A percentile compares a stretch with the other conserved stretches of the same genome.
Evolutionary conservation across 2,329 filamentous ascomycete species (phyloP).

Genomic region (Talaromyces sp.): DNA sequence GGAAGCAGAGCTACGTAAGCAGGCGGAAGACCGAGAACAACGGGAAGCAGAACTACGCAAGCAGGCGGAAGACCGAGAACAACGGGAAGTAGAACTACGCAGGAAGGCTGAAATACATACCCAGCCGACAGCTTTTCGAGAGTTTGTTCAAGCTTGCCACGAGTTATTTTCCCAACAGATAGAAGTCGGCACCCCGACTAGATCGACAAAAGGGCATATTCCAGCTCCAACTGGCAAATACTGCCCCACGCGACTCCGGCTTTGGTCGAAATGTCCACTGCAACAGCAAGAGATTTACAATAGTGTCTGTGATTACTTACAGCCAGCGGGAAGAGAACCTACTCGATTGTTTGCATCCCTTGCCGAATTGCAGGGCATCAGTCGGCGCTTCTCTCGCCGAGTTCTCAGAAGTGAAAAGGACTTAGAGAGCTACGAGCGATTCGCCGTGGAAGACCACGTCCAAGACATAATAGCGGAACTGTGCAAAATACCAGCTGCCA

Average conservation of each 20-base stretch:
- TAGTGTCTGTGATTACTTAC: conserved; percentile 21
- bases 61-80: no score
- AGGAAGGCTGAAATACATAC: conserved; percentile 15
- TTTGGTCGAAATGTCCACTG: conserved; percentile 23
- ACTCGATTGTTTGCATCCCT: conserved; percentile 20
- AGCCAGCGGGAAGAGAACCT: conserved; percentile 16
- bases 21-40: no score
- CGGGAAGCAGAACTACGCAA: no score
- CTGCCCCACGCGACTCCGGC: conserved; percentile 23
- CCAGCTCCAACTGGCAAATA: conserved; percentile 24
- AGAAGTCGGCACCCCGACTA: conserved; percentile 19
- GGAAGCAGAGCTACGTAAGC: no score
- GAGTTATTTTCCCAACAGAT: conserved; percentile 23
- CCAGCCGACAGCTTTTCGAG: conserved; percentile 21
- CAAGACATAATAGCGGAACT: no score
- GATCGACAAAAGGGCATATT: conserved; percentile 26
- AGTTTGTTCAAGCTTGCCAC: conserved; percentile 24
- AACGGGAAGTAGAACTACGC: not conserved
- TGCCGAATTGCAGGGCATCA: conserved; percentile 19
- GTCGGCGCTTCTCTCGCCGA: conserved; percentile 16
- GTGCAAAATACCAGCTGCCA: no score
- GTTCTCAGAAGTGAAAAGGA: conserved; percentile 18
- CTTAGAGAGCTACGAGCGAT: conserved; percentile 16
- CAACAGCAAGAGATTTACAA: conserved; percentile 23
- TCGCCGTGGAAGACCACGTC: no score